Percentiles rank a stretch among this genome's conserved stretches.
Evolutionary conservation across 306 rosid species (phyloP).

Genomic region (Sechiopsis laciniata): DNA sequence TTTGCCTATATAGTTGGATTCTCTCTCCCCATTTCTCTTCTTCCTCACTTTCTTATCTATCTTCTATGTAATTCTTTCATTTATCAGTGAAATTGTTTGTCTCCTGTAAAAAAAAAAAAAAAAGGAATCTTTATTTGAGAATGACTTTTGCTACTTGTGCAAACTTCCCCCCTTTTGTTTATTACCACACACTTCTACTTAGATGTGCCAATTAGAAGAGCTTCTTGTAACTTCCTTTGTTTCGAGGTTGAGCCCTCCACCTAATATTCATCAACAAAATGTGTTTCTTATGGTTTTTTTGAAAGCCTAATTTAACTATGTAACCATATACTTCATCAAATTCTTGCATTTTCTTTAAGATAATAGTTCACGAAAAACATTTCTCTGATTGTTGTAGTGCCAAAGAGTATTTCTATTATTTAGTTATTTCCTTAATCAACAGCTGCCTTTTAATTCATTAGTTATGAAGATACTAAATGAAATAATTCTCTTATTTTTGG

Average conservation of each 20-base stretch:
- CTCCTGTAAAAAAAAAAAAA: no score
- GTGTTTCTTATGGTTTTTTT: not conserved
- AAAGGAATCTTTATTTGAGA: not conserved
- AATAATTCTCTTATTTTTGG: slow-evolving; percentile 6
- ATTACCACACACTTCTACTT: not conserved
- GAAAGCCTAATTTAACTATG: not conserved
- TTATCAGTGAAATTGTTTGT: no score
- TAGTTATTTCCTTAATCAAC: not conserved
- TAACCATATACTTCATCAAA: not conserved
- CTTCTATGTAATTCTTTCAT: no score
- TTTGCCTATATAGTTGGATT: no score
- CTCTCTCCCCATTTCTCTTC: no score
- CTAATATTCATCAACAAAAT: not conserved
- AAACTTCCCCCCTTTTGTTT: not conserved
- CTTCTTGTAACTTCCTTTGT: not conserved
- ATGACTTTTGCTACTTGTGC: not conserved
- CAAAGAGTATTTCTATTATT: not conserved
- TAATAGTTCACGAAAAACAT: not conserved
- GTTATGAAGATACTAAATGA: not conserved
- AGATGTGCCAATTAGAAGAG: not conserved
- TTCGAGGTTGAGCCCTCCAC: slow-evolving; percentile 3
- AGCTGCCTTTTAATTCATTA: not conserved
- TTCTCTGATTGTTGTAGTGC: not conserved
- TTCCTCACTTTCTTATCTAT: no score
- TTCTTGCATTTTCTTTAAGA: not conserved